Conservation (phyloP, 768 basidiomycete species). For the Tylopilus balloui region DNA sequence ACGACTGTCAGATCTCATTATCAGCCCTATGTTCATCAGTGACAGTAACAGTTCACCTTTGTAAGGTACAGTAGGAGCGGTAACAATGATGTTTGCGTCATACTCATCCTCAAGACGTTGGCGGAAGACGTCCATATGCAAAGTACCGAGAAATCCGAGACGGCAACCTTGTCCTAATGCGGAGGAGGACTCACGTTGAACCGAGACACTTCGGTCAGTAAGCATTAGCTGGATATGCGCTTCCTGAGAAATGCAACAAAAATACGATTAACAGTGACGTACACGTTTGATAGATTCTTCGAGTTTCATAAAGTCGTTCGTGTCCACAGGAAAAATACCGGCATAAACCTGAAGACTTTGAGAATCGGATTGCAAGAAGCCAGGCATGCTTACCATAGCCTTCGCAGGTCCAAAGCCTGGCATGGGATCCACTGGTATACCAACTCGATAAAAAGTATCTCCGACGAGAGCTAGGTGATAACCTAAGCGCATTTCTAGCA, state of each 20-base stretch:
- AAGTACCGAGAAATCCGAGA: slow-evolving; percentile 89
- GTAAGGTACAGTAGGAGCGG: slow-evolving; percentile 94
- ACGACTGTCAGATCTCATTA: slow-evolving; percentile 48
- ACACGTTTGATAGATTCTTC: slow-evolving; percentile 95
- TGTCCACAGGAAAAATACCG: slow-evolving; percentile 91
- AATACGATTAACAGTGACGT: slow-evolving; percentile 18
- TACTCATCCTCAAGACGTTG: slow-evolving; percentile 97
- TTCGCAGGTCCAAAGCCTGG: slow-evolving; percentile 89
- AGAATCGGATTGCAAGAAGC: not conserved
- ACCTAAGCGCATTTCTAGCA: not conserved
- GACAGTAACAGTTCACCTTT: slow-evolving; percentile 46
- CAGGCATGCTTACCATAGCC: slow-evolving; percentile 66
- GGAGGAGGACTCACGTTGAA: slow-evolving; percentile 88
- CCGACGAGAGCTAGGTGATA: slow-evolving; percentile 74
- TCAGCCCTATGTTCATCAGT: not conserved
- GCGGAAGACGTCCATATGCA: slow-evolving; percentile 96
- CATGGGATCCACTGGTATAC: slow-evolving; percentile 73
- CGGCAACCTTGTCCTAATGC: slow-evolving; percentile 95
- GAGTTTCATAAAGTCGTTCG: slow-evolving; percentile 85
- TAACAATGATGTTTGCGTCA: slow-evolving; percentile 90
- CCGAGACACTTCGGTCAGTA: slow-evolving; percentile 83
- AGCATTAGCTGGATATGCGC: slow-evolving; percentile 57
- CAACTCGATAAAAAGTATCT: slow-evolving; percentile 81
- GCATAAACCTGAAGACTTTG: slow-evolving; percentile 71
- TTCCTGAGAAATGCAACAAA: slow-evolving; percentile 10